These are phyloP conservation scores for Suillus placidus DNA, from an alignment of 768 basidiomycete species.

Conservation along the genomic window DNA sequence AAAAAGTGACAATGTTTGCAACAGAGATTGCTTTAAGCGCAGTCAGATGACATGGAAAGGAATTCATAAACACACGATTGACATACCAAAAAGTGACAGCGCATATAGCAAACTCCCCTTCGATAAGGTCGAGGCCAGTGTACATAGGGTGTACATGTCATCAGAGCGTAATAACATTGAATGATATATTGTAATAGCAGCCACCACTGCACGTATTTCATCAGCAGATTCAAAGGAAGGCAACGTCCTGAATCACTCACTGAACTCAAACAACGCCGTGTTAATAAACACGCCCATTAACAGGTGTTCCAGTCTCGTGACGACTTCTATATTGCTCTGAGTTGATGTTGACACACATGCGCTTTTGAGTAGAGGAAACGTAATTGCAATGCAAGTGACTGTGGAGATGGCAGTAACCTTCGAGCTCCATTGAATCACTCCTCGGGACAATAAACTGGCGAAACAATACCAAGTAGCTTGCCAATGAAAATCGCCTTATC, in stretches of 20 bases:
- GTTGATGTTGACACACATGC: slow-evolving; percentile 7
- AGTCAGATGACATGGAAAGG: too few relatives aligned
- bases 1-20: slow-evolving; percentile 12
- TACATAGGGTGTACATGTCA: neutral
- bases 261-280: slow-evolving; percentile 13
- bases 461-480: slow-evolving; percentile 7
- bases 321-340: slow-evolving; percentile 4
- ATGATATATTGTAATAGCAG: slow-evolving; percentile 7
- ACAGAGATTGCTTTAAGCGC: too few relatives aligned
- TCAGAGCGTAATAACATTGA: neutral
- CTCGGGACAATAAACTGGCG: neutral
- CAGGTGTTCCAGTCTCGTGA: slow-evolving; percentile 9
- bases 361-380: slow-evolving; percentile 3
- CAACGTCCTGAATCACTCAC: slow-evolving; percentile 1
- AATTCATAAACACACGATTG: too few relatives aligned
- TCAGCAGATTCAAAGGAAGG: neutral
- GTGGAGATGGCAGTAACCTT: slow-evolving; percentile 11
- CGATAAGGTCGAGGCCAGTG: slow-evolving; percentile 1
- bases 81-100: too few relatives aligned
- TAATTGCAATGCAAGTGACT: slow-evolving; percentile 6
- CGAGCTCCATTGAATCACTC: neutral
- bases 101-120: slow-evolving; percentile 1
- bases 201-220: slow-evolving; percentile 6
- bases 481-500: neutral
- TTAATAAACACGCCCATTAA: slow-evolving; percentile 12